Conservation (phyloP, 495 filamentous ascomycete species). For the Cairneyella variabilis region DNA sequence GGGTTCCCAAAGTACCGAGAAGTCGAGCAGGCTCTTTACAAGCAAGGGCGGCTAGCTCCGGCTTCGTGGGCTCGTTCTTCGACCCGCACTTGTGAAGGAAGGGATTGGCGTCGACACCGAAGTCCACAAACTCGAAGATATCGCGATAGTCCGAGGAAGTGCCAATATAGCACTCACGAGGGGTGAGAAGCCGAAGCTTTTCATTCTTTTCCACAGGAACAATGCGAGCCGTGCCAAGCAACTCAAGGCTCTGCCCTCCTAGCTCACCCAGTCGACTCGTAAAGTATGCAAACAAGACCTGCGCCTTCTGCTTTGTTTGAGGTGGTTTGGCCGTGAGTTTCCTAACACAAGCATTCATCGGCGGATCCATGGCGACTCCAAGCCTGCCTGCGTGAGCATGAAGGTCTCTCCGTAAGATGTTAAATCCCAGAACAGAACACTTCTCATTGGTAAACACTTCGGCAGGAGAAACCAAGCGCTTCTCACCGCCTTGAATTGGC, state of each 20-base stretch:
- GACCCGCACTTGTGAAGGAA: conserved; percentile 86
- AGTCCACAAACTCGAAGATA: conserved; percentile 96
- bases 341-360: conserved; percentile 68
- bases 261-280: conserved; percentile 68
- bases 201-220: conserved; percentile 49
- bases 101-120: conserved; percentile 78
- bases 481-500: conserved; percentile 62
- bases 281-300: conserved; percentile 75
- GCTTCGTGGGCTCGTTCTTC: conserved; percentile 81
- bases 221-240: conserved; percentile 59
- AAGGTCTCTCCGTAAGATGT: conserved; percentile 68
- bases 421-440: conserved; percentile 72
- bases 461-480: conserved; percentile 61
- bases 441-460: conserved; percentile 80
- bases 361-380: conserved; percentile 76
- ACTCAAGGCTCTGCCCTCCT: conserved; percentile 50
- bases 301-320: conserved; percentile 55
- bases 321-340: conserved; percentile 69
- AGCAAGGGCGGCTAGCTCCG: conserved; percentile 75
- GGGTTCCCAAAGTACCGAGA: conserved; percentile 69
- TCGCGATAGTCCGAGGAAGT: conserved; percentile 71
- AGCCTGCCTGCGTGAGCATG: conserved; percentile 67
- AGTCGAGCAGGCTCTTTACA: conserved; percentile 75
- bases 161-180: conserved; percentile 72
- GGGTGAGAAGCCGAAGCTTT: conserved; percentile 50